Percentiles rank a stretch among this genome's conserved stretches.
These are phyloP conservation scores for Aeminium ludgeri DNA, from an alignment of 495 filamentous ascomycete genomes.

Conservation along the genomic window DNA sequence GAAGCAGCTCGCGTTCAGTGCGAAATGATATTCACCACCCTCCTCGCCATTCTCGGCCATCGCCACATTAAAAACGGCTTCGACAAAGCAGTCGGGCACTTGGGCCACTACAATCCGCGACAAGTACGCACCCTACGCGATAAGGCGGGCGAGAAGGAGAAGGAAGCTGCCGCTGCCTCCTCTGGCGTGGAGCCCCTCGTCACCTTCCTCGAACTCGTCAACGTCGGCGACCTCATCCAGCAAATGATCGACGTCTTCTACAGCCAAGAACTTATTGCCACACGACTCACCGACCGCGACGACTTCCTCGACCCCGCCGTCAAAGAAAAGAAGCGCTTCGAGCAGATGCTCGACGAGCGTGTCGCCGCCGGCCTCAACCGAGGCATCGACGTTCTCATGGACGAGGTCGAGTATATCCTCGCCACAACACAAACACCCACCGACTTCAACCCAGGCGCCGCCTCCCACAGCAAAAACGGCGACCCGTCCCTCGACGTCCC, in stretches of 20 bases:
- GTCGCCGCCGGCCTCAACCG: constrained; percentile 92
- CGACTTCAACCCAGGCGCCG: constrained; percentile 70
- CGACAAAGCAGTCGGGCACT: constrained; percentile 76
- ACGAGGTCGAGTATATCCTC: constrained; percentile 89
- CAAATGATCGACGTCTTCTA: constrained; percentile 99
- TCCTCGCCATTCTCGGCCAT: constrained; percentile 67
- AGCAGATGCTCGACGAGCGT: constrained; percentile 95
- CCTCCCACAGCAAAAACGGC: constrained; percentile 13
- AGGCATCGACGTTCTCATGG: constrained; percentile 96
- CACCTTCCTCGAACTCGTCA: constrained; percentile 93
- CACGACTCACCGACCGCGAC: constrained; percentile 72
- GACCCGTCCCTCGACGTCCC: constrained; percentile 20
- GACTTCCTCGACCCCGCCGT: constrained; percentile 86
- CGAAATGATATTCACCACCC: constrained; percentile 66
- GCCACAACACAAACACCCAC: constrained; percentile 72
- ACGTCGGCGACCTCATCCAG: constrained; percentile 92
- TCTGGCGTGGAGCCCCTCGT: constrained; percentile 74
- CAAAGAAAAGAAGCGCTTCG: constrained; percentile 93
- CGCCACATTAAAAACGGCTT: constrained; percentile 86
- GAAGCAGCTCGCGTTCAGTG: constrained; percentile 81
- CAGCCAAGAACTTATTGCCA: constrained; percentile 73
- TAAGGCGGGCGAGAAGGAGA: background rate
- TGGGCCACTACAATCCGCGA: constrained; percentile 80
- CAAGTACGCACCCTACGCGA: constrained; percentile 46
- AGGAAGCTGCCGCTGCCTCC: constrained; percentile 25